Evolutionary conservation across 768 basidiomycete species (phyloP).

Genomic region (Rickenella mellea): DNA sequence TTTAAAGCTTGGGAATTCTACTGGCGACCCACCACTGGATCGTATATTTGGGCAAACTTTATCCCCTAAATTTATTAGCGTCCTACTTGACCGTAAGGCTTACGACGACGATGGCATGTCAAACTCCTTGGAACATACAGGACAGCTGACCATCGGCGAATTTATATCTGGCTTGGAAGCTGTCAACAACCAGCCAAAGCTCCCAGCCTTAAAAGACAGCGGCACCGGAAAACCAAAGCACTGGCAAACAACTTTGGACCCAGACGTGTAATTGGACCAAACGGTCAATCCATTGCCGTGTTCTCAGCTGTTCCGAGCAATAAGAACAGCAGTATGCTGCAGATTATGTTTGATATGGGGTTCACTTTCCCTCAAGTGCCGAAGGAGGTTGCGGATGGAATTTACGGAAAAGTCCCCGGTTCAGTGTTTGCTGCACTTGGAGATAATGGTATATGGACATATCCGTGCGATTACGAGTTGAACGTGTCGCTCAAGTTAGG

Average conservation of each 20-base stretch:
- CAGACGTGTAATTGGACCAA: constrained; percentile 65
- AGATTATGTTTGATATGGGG: constrained; percentile 69
- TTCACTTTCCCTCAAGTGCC: constrained; percentile 60
- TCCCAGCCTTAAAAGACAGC: constrained; percentile 36
- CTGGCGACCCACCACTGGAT: constrained; percentile 52
- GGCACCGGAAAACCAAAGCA: constrained; percentile 60
- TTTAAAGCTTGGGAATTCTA: constrained; percentile 36
- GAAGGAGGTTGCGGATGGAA: constrained; percentile 65
- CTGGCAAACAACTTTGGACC: constrained; percentile 69
- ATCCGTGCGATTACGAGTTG: constrained; percentile 67
- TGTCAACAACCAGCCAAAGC: constrained; percentile 51
- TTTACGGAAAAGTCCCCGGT: constrained; percentile 70
- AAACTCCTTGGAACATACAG: constrained; percentile 26
- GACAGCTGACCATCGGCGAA: constrained; percentile 65
- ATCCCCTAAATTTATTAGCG: constrained; percentile 56
- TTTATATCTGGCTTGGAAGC: constrained; percentile 51
- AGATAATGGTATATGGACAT: constrained; percentile 44
- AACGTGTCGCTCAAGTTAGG: constrained; percentile 67
- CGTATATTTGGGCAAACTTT: constrained; percentile 56
- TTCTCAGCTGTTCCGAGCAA: constrained; percentile 61
- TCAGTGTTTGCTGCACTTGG: constrained; percentile 50
- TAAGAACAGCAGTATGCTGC: constrained; percentile 34
- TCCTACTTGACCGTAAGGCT: constrained; percentile 33
- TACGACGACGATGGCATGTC: constrained; percentile 35
- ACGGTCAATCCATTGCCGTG: constrained; percentile 50